Evolutionary conservation across 345 rosid genomes (phyloP), one percentile per base, ranked within the genome.

Genomic region (Eucalyptus fibrosa): DNA sequence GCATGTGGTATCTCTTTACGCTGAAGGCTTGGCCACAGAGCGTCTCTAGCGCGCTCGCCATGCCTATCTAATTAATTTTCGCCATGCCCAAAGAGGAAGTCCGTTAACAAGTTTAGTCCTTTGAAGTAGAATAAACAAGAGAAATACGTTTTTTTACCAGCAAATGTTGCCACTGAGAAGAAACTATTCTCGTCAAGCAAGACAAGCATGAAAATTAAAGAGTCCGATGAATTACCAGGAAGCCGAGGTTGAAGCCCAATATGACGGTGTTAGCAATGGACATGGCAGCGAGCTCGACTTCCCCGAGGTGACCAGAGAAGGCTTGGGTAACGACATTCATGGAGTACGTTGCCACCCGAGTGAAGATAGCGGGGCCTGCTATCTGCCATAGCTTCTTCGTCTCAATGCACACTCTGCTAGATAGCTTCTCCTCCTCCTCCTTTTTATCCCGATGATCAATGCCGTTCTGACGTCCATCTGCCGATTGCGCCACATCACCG

Each of bases 221-320:
- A 56, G 62, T 56, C 62, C 62, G 0, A 0, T 56, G 62, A n/a
- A 65, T 15, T 16, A 4, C 77, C 77, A n/a, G 37, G 21, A 18
- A 1, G 81, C 81, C 93, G 50, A 92, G 90, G 77, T 92, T 91
- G 90, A 93, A 90, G 82, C 94, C 94, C 62, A 90, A 90, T 42
- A 93, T 91, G 88, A 92, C 93, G 34, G 90, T 91, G 55, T 88
- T 91, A 32, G 91, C 89, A 42, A 91, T 91, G 91, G 93, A 92
- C 50, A 92, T 86, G 81, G 92, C 91, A 9, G 93, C 92, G 69
- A 92, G 92, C 89, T 93, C 92, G 9, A 92, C 92, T 55, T 92
- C 92, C 14, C 94, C 93, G 77, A 93, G 50, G 86, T 93, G 92
- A 67, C 94, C 94, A 10, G 93, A 91, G 86, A 89, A 93, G n/a